Evolutionary conservation across 2,329 filamentous ascomycete species (phyloP), one percentile per base, ranked within the genome.

Genomic region (Penicillium sp.): DNA sequence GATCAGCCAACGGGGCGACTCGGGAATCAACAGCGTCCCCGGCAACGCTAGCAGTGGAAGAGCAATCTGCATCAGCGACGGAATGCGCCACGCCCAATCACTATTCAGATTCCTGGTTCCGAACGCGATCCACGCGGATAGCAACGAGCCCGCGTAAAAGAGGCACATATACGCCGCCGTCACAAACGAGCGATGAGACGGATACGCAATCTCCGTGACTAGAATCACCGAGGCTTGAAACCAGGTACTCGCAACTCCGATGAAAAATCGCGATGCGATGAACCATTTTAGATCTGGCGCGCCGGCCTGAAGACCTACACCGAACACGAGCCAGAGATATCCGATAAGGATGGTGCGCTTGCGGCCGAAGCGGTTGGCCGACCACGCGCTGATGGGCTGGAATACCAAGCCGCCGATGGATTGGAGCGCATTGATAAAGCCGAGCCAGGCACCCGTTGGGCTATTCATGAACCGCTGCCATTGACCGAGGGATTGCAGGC

Each of bases 341-440:
- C 41, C 41, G 20, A 43, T 22, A 10, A 43, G 41, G 14, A 25
- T 43, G 11, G 11, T 68, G 4, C 62, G 57, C 43, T 73, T 75
- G 14, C 75, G 74, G 3, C 76, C 76, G 37, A 69, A 75, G 14
- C 66, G 70, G 60, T 76, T 76, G n/a, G 71, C 66, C 17, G 74
- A 57, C 62, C 66, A 74, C 1, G 70, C 72, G 0, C 64, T 34
- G 1, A 72, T 68, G 41, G 67, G 73, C 2, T 66, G 67, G 11
- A 75, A 54, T 35, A 67, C 20, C 41, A 68, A 47, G 63, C 63
- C 31, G 41, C 74, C 70, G 4, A 73, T 58, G 45, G 69, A 75
- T 52, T 69, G 67, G 31, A 73, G 67, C 0, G 66, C 69, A 45
- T 72, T 74, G 51, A 75, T 66, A 38, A 68, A 70, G 7, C 73